Evolutionary conservation across 1,284 basidiomycete species (phyloP), one percentile per base, ranked within the genome.

Genomic region (Peniophora sp.): DNA sequence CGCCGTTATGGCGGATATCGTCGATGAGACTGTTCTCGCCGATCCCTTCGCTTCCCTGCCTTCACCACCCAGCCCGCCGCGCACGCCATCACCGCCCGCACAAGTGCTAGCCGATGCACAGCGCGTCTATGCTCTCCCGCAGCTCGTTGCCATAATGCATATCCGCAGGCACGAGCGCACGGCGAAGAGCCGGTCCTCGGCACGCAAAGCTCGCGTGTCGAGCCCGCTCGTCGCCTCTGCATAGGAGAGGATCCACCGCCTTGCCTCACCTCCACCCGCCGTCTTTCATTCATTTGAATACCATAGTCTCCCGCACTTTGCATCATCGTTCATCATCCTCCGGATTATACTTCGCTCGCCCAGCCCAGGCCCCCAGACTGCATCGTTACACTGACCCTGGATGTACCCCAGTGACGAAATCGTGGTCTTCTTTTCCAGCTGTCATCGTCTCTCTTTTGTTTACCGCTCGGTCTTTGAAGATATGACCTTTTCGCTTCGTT

Each of bases 271-370:
- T 6, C 9, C 44, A 10, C 6, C 20, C 39, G 20, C n/a, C 39
- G 39, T 22, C 20, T 41, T 45, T 22, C 44, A 14, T 22, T 24
- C 20, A 25, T 45, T 45, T 22, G 44, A 6, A 20, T 45, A 23
- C 20, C 19, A 41, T n/a, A 32, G 27, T 32, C 65, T 71, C 0
- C 69, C 81, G 0, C 66, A 79, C 50, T 82, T 81, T 54, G 71
- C 70, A 38, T 83, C 85, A 0, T 92, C 89, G 89, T 75, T 86
- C 2, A 61, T 75, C 2, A 80, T 85, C 61, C 87, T 92, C 63
- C 65, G 66, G 32, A 59, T 65, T 0, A 54, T 89, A 45, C 44
- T 19, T 23, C 44, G 17, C 44, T 8, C 22, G 14, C 44, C 16
- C 20, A 11, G 41, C 41, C 9, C 12, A 44, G 12, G 9, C 20